A percentile compares a stretch with the other conserved stretches of the same genome.
Evolutionary conservation across 148 eudicot species (phyloP).

Genomic region (Rhododendron kiyosumense): DNA sequence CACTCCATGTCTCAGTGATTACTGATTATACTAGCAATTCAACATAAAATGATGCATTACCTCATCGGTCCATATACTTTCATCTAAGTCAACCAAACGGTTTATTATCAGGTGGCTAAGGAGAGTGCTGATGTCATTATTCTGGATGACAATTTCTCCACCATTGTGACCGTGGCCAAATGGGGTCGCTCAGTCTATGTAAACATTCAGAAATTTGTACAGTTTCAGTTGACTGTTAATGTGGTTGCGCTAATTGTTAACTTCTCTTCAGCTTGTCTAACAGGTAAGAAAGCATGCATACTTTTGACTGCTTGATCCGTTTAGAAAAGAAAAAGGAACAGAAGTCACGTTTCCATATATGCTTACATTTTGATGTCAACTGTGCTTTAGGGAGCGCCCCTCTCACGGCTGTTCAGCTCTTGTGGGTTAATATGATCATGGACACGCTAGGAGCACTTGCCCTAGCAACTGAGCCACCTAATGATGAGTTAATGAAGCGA

Average conservation of each 20-base stretch:
- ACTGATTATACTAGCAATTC: neutral
- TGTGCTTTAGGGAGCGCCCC: slow-evolving; percentile 65
- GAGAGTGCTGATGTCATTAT: slow-evolving; percentile 96
- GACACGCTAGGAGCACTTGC: slow-evolving; percentile 95
- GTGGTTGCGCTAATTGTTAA: slow-evolving; percentile 80
- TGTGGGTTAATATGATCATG: slow-evolving; percentile 99
- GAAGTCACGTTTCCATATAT: neutral
- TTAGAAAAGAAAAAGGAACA: neutral
- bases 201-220: slow-evolving; percentile 91
- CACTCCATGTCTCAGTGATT: neutral
- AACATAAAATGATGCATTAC: neutral
- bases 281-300: slow-evolving; percentile 42
- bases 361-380: neutral
- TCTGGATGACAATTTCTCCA: slow-evolving; percentile 90
- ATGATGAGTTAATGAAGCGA: slow-evolving; percentile 75
- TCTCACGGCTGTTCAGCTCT: slow-evolving; percentile 86
- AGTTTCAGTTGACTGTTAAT: slow-evolving; percentile 89
- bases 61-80: neutral
- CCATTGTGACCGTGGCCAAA: slow-evolving; percentile 88
- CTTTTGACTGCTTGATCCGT: neutral
- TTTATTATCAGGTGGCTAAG: slow-evolving; percentile 70
- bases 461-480: slow-evolving; percentile 90
- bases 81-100: neutral
- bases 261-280: slow-evolving; percentile 84
- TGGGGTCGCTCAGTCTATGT: slow-evolving; percentile 95